Evolutionary conservation across 2,329 filamentous ascomycete species (phyloP).

Genomic region (Alternaria brassicicola): DNA sequence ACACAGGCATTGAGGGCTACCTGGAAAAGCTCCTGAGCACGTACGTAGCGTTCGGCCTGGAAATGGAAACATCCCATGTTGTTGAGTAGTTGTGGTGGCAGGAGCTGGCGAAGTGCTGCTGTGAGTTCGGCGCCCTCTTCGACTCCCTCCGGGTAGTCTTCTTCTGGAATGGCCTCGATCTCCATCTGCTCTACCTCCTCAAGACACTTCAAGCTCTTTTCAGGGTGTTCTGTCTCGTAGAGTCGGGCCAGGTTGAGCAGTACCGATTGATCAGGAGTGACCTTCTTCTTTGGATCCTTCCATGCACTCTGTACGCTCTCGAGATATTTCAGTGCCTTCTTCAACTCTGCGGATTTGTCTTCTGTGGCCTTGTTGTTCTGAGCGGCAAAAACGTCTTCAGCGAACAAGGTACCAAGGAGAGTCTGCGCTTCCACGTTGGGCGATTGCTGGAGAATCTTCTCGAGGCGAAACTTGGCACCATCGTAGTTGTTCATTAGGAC

Average conservation of each 20-base stretch:
- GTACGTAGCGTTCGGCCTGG: conserved; percentile 79
- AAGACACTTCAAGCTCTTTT: conserved; percentile 90
- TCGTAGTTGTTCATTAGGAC: conserved; percentile 83
- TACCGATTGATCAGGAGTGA: conserved; percentile 82
- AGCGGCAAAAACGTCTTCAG: conserved; percentile 87
- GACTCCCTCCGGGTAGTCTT: conserved; percentile 67
- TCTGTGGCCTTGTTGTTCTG: conserved; percentile 77
- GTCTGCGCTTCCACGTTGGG: conserved; percentile 89
- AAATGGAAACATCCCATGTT: conserved; percentile 98
- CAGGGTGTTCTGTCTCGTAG: conserved; percentile 83
- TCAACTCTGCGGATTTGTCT: conserved; percentile 82
- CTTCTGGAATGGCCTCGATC: conserved; percentile 74
- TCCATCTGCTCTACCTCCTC: conserved; percentile 92
- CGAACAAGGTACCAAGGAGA: conserved; percentile 86
- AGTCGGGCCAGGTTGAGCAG: conserved; percentile 89
- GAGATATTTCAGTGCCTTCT: conserved; percentile 83
- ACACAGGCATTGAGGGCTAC: conserved; percentile 88
- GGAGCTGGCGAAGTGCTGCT: conserved; percentile 70
- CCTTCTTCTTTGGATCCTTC: conserved; percentile 89
- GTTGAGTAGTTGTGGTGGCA: conserved; percentile 91
- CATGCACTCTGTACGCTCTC: conserved; percentile 85
- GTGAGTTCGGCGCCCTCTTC: conserved; percentile 57
- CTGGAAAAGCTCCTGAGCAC: conserved; percentile 87
- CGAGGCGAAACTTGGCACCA: conserved; percentile 89
- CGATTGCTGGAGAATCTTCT: conserved; percentile 89